Percentiles rank a stretch among this genome's conserved stretches.
Evolutionary conservation across 1,284 basidiomycete genomes (phyloP).

Genomic region (Cystobasidium pallidum): DNA sequence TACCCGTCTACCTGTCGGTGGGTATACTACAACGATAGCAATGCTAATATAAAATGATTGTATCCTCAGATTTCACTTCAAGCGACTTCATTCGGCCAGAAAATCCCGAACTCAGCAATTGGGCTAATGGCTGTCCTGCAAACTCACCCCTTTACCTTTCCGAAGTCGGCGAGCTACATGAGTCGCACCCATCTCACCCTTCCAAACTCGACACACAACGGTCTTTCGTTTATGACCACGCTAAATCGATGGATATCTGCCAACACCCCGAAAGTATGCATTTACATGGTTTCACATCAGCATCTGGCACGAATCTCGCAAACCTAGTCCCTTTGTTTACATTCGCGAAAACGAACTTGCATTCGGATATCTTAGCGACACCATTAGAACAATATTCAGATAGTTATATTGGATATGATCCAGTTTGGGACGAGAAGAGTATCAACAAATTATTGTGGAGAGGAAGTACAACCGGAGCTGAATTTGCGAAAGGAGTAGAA

Average conservation of each 20-base stretch:
- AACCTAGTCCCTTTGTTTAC: constrained; percentile 54
- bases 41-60: not conserved
- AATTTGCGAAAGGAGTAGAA: constrained; percentile 48
- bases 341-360: constrained; percentile 53
- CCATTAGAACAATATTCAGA: constrained; percentile 60
- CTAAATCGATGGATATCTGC: constrained; percentile 61
- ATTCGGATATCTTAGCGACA: constrained; percentile 60
- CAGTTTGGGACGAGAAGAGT: constrained; percentile 58
- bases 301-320: constrained; percentile 52
- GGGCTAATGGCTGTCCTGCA: constrained; percentile 44
- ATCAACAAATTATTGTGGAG: constrained; percentile 46
- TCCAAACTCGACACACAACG: constrained; percentile 31
- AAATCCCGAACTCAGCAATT: constrained; percentile 43
- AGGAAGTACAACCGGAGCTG: constrained; percentile 47
- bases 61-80: constrained; percentile 33
- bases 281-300: constrained; percentile 52
- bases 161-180: constrained; percentile 32
- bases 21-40: too few relatives aligned
- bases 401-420: constrained; percentile 55
- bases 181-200: constrained; percentile 38
- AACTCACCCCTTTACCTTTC: constrained; percentile 37
- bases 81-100: constrained; percentile 43
- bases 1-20: too few relatives aligned
- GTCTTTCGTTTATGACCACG: constrained; percentile 59
- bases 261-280: constrained; percentile 57